These are phyloP conservation scores for Mortierella sp. DNA, from an alignment of 371 early-diverging fungal species.

Conservation along the genomic window DNA sequence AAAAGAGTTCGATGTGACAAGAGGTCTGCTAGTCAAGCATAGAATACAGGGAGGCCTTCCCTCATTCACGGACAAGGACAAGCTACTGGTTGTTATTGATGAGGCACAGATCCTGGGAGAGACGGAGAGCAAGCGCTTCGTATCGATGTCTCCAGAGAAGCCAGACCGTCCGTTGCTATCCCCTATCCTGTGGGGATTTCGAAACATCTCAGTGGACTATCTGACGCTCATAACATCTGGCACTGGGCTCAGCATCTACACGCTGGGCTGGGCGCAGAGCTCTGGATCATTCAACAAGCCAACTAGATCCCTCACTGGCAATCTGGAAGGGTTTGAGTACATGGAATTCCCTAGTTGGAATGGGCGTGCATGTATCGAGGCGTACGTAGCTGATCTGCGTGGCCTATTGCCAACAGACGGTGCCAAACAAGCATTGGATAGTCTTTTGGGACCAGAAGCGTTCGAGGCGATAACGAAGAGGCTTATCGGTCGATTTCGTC, in stretches of 20 bases:
- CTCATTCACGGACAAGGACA: background rate
- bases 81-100: slow-evolving; percentile 18
- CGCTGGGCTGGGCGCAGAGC: slow-evolving; percentile 10
- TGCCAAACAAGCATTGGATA: slow-evolving; percentile 10
- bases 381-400: no score
- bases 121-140: background rate
- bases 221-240: slow-evolving; percentile 14
- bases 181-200: background rate
- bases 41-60: background rate
- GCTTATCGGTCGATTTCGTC: slow-evolving; percentile 20
- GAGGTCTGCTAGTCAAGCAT: background rate
- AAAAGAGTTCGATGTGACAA: background rate
- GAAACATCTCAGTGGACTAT: no score
- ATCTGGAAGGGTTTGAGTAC: no score
- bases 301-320: no score
- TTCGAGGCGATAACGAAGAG: slow-evolving; percentile 15
- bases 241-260: slow-evolving; percentile 20
- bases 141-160: background rate
- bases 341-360: no score
- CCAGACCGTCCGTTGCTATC: background rate
- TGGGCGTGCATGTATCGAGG: no score
- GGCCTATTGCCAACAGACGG: background rate
- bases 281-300: background rate
- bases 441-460: slow-evolving; percentile 20
- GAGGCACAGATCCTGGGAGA: slow-evolving; percentile 32